A percentile compares a stretch with the other conserved stretches of the same genome.
Evolutionary conservation across 2,329 filamentous ascomycete species (phyloP).

Genomic region (Trichoderma breve): DNA sequence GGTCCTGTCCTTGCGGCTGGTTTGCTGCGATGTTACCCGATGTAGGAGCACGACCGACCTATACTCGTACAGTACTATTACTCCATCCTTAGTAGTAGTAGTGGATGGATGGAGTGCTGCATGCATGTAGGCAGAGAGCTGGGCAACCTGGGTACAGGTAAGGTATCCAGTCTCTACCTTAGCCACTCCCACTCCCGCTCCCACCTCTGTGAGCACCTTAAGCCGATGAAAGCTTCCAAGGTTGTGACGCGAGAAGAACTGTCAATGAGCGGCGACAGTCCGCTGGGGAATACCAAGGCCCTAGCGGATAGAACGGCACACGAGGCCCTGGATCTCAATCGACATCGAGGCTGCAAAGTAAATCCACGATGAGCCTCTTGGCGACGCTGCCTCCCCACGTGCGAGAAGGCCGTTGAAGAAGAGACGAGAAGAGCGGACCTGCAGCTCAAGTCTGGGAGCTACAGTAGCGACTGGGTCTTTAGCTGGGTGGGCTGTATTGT

Average conservation of each 20-base stretch:
- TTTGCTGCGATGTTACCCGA: constrained; percentile 9
- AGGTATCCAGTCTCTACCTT: not conserved
- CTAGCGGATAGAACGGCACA: not conserved
- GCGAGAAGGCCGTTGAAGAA: not conserved
- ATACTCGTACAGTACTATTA: not conserved
- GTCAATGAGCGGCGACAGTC: not conserved
- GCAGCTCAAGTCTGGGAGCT: not conserved
- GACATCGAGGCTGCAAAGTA: not conserved
- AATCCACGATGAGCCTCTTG: not conserved
- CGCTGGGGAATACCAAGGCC: not conserved
- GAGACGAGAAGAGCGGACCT: not conserved
- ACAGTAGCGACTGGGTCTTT: not conserved
- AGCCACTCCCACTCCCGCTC: not conserved
- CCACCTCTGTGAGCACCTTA: not conserved
- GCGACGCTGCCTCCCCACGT: not conserved
- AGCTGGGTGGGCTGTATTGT: not conserved
- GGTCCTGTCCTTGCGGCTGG: not conserved
- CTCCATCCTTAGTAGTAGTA: not conserved
- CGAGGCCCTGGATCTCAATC: not conserved
- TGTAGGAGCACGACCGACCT: not conserved
- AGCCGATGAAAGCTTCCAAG: not conserved
- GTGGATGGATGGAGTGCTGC: not conserved
- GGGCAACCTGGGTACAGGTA: not conserved
- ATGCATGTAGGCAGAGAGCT: not conserved
- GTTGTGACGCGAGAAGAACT: not conserved